These are phyloP conservation scores for Saturnispora hagleri DNA, from an alignment of 805 yeast species.

Conservation along the genomic window DNA sequence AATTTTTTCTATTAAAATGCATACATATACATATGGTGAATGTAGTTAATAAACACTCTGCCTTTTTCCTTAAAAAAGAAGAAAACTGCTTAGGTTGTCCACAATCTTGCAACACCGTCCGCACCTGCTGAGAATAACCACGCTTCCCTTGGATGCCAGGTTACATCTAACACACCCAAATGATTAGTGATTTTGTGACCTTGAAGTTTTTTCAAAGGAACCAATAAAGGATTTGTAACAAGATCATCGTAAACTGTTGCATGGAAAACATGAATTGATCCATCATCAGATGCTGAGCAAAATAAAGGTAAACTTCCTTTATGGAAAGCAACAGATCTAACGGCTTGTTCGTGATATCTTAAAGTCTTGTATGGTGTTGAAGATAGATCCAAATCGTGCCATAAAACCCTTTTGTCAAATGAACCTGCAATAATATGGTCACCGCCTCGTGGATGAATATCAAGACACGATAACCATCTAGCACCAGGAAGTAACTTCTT, in stretches of 20 bases:
- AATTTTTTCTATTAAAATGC: not conserved
- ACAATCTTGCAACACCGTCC: slow-evolving; percentile 87
- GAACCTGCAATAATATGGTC: slow-evolving; percentile 90
- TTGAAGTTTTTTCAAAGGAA: slow-evolving; percentile 86
- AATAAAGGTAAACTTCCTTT: slow-evolving; percentile 78
- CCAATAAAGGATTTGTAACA: slow-evolving; percentile 91
- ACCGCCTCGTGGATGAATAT: slow-evolving; percentile 87
- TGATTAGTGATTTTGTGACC: slow-evolving; percentile 79
- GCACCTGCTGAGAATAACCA: slow-evolving; percentile 98
- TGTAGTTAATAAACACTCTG: not conserved
- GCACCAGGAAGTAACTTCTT: slow-evolving; percentile 93
- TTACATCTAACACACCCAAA: slow-evolving; percentile 77
- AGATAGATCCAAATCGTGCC: slow-evolving; percentile 93
- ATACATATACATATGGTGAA: not conserved
- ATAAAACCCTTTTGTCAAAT: slow-evolving; percentile 86
- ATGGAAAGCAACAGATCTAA: slow-evolving; percentile 81
- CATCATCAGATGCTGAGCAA: slow-evolving; percentile 94
- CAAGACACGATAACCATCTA: slow-evolving; percentile 85
- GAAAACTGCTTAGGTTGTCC: slow-evolving; percentile 61
- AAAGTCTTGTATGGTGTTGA: slow-evolving; percentile 90
- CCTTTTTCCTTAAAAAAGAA: not conserved
- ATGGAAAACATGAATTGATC: slow-evolving; percentile 87
- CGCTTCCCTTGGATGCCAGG: slow-evolving; percentile 98
- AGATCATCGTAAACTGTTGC: slow-evolving; percentile 92
- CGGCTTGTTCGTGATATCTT: slow-evolving; percentile 92